Evolutionary conservation across 305 asterid species (phyloP).

Genomic region (Striga hermonthica): DNA sequence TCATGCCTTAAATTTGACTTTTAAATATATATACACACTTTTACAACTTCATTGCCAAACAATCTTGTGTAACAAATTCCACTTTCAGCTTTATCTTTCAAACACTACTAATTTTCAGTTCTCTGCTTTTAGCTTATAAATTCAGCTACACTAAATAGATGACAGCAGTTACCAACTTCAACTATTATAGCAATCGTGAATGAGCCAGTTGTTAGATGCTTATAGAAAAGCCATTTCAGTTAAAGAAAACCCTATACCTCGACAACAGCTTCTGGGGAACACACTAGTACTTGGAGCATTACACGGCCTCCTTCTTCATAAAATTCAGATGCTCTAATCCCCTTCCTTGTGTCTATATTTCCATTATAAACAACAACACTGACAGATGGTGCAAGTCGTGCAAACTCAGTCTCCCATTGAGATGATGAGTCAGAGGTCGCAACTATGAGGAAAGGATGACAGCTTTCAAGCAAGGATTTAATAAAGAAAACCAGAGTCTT

Average conservation of each 20-base stretch:
- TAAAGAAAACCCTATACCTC: conserved; percentile 7
- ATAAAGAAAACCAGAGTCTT: conserved; percentile 14
- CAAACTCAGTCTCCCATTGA: conserved; percentile 18
- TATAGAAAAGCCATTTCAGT: neutral
- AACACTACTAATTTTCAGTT: conserved; percentile 9
- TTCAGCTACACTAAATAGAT: neutral
- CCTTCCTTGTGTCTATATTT: conserved; percentile 8
- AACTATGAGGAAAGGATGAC: conserved; percentile 14
- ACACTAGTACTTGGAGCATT: conserved; percentile 13
- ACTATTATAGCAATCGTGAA: neutral
- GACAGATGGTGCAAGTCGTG: conserved; percentile 14
- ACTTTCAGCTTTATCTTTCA: neutral
- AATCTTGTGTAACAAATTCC: neutral
- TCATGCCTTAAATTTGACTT: neutral
- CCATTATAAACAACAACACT: conserved; percentile 16
- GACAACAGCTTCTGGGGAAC: conserved; percentile 13
- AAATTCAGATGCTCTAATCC: conserved; percentile 16
- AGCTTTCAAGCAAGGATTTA: conserved; percentile 1
- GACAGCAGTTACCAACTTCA: neutral
- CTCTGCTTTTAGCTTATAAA: neutral
- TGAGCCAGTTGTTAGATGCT: neutral
- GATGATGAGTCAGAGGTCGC: conserved; percentile 11
- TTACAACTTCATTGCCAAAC: neutral
- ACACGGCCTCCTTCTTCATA: conserved; percentile 21
- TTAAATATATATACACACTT: neutral